Evolutionary conservation across 805 yeast genomes (phyloP), one percentile per base, ranked within the genome.

Genomic region (Priceomyces castillae): DNA sequence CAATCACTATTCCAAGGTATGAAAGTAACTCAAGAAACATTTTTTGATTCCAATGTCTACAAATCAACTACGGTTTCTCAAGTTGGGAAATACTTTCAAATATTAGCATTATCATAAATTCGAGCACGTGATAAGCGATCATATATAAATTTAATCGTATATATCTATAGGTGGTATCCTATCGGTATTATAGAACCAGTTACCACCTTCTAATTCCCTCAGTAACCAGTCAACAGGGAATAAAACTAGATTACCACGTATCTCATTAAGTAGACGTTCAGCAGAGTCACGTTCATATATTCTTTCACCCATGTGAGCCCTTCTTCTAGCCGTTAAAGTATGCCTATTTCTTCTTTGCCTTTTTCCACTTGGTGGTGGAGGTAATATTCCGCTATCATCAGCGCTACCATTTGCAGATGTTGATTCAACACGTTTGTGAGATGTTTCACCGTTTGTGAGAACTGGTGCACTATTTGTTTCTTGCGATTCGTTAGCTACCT

Each of bases 141-240:
- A 10, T 28, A n/a, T 28, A 28, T 28, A 11, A 10, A 28, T 11
- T 39, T 54, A 89, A 56, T 90, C 92, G 61, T 86, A 94, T 41
- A 94, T 92, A 59, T 94, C 98, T 43, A 94, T 81, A 1, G 99
- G 99, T 4, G 98, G 97, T 20, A 94, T 71, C 56, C 96, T 81
- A 59, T 94, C 99, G 39, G 95, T 83, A 54, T 84, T 88, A 70
- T 88, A 90, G 61, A 90, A 90, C 98, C 98, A 92, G 58, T 95
- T 94, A 9, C 88, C 92, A 5, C 87, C 80, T 44, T 90, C 96
- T 23, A 90, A 78, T 64, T 94, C 99, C 46, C 82, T 77, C 53
- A 78, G 71, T 34, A 94, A 73, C 99, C 99, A 94, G 47, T 89
- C 89, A 0, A 86, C 75, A 0, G 99, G 98, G 71, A 90, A 92